Conservation (phyloP, 1,284 basidiomycete genomes). For the Pseudomicrostroma phylloplanum region DNA sequence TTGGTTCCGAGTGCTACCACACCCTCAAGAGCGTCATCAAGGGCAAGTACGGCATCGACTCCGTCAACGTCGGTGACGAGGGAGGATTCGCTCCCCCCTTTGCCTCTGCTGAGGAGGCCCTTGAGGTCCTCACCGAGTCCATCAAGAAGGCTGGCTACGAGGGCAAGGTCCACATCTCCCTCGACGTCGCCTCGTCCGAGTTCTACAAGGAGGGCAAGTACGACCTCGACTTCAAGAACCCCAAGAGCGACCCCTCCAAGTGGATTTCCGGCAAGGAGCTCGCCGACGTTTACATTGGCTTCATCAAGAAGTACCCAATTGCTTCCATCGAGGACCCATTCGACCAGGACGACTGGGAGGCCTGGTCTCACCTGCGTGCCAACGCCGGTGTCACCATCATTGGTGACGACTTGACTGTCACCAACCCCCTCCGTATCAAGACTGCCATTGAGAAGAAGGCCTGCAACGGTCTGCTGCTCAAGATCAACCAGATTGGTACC, state of each 20-base stretch:
- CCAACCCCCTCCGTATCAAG: slow-evolving; percentile 96
- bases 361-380: slow-evolving; percentile 81
- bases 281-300: slow-evolving; percentile 77
- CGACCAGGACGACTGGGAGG: slow-evolving; percentile 99
- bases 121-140: slow-evolving; percentile 89
- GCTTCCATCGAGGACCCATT: slow-evolving; percentile 98
- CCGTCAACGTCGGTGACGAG: slow-evolving; percentile 99
- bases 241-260: slow-evolving; percentile 91
- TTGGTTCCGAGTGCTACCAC: slow-evolving; percentile 97
- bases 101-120: slow-evolving; percentile 89
- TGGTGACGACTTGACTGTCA: slow-evolving; percentile 96
- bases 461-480: slow-evolving; percentile 96
- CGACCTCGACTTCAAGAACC: slow-evolving; percentile 99
- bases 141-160: slow-evolving; percentile 97
- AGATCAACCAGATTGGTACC: slow-evolving; percentile 91
- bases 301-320: slow-evolving; percentile 51
- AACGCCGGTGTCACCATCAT: slow-evolving; percentile 65
- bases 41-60: slow-evolving; percentile 96
- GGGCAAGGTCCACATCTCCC: slow-evolving; percentile 96
- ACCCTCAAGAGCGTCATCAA: slow-evolving; percentile 98
- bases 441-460: slow-evolving; percentile 99
- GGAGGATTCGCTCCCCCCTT: slow-evolving; percentile 99
- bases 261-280: slow-evolving; percentile 91
- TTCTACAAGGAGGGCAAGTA: slow-evolving; percentile 99
- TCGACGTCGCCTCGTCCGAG: slow-evolving; percentile 98